A percentile compares a stretch with the other conserved stretches of the same genome.
phyloP scores from a whole-genome alignment of 768 basidiomycete species.

The Agrocybe pediades region DNA sequence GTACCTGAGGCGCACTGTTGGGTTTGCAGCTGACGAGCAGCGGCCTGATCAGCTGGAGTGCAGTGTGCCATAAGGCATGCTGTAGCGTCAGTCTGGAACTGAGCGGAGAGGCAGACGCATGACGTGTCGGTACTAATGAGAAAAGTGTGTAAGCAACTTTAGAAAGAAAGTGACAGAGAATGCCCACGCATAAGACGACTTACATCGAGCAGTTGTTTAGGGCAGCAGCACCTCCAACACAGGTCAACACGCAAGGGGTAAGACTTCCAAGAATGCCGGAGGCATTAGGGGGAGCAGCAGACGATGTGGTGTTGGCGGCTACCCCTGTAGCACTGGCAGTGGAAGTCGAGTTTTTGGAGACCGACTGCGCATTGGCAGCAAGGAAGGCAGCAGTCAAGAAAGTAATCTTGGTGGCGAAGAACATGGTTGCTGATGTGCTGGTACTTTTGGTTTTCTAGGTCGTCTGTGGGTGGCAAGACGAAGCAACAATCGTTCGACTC shows the following conservation, averaged over 20 bases:
- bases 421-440: slow-evolving; percentile 11
- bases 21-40: slow-evolving; percentile 18
- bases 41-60: slow-evolving; percentile 15
- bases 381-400: slow-evolving; percentile 11
- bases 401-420: slow-evolving; percentile 13
- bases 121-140: slow-evolving; percentile 16
- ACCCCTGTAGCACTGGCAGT: not conserved
- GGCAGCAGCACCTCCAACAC: too few relatives aligned
- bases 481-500: not conserved
- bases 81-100: slow-evolving; percentile 22
- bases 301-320: not conserved
- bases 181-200: too few relatives aligned
- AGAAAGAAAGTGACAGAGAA: not conserved
- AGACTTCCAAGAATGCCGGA: too few relatives aligned
- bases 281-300: not conserved
- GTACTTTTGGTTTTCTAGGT: not conserved
- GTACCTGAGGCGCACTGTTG: slow-evolving; percentile 20
- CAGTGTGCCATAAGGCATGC: slow-evolving; percentile 21
- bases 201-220: not conserved
- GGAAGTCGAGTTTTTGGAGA: not conserved
- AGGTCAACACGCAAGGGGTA: too few relatives aligned
- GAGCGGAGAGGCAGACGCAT: slow-evolving; percentile 24
- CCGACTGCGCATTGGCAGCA: slow-evolving; percentile 12
- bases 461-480: not conserved
- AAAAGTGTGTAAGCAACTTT: not conserved